A percentile compares a stretch with the other conserved stretches of the same genome.
Evolutionary conservation across 768 basidiomycete species (phyloP).

Genomic region (Russula virescens): DNA sequence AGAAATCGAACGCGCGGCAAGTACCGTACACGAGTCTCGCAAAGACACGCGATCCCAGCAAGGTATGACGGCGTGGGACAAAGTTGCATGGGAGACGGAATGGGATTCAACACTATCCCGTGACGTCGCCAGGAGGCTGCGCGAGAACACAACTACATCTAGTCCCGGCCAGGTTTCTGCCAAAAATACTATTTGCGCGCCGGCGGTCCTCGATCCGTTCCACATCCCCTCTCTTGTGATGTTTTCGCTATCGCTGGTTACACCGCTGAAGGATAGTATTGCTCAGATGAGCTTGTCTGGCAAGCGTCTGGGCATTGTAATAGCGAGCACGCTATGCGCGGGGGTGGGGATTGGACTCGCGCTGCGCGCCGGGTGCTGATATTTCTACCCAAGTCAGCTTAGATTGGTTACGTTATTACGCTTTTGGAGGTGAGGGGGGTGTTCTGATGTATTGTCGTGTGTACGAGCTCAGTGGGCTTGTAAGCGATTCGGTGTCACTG

Average conservation of each 20-base stretch:
- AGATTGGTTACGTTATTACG: neutral
- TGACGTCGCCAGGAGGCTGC: conserved; percentile 50
- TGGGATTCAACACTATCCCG: conserved; percentile 57
- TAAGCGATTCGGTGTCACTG: neutral
- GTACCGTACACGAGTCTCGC: conserved; percentile 35
- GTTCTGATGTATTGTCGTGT: neutral
- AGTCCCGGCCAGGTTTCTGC: neutral
- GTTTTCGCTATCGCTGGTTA: conserved; percentile 56
- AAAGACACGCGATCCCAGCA: conserved; percentile 13
- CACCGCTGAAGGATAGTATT: conserved; percentile 36
- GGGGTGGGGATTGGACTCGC: conserved; percentile 41
- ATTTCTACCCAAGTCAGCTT: neutral
- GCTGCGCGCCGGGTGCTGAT: conserved; percentile 22
- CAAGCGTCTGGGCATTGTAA: conserved; percentile 30
- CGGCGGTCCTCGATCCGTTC: conserved; percentile 52
- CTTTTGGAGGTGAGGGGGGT: neutral
- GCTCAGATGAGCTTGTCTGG: conserved; percentile 25
- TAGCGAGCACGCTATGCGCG: conserved; percentile 41
- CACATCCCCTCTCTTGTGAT: conserved; percentile 59
- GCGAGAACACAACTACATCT: conserved; percentile 32
- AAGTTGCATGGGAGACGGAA: conserved; percentile 60
- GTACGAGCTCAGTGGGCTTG: neutral
- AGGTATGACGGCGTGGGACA: conserved; percentile 41
- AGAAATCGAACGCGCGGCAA: conserved; percentile 56
- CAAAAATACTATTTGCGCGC: conserved; percentile 26